A percentile compares a stretch with the other conserved stretches of the same genome.
phyloP scores from a whole-genome alignment of 352 stramenopile species.

The Phytophthora sojae region DNA sequence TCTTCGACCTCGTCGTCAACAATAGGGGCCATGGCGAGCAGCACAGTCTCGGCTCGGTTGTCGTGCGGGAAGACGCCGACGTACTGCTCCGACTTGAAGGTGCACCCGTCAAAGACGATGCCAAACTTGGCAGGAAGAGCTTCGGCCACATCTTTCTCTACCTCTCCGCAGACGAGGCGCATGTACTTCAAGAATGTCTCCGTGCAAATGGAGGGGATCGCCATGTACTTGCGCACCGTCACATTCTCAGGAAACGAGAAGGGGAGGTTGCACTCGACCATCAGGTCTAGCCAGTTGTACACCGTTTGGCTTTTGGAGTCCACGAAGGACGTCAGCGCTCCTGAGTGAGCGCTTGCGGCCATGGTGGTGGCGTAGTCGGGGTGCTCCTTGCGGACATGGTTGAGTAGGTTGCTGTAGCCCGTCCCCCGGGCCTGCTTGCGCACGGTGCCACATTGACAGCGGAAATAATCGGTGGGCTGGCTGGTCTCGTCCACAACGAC shows the following conservation, averaged over 20 bases:
- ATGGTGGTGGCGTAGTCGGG: background rate
- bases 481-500: background rate
- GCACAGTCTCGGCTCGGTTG: background rate
- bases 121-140: background rate
- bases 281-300: slow-evolving; percentile 3
- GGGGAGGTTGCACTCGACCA: background rate
- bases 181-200: slow-evolving; percentile 10
- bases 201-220: background rate
- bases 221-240: background rate
- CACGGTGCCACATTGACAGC: slow-evolving; percentile 4
- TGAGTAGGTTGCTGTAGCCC: slow-evolving; percentile 9
- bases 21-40: background rate
- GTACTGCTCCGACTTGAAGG: slow-evolving; percentile 11
- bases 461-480: background rate
- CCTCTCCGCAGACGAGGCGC: no score
- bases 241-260: slow-evolving; percentile 2
- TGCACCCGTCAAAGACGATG: slow-evolving; percentile 9
- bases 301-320: no score
- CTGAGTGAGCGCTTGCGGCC: background rate
- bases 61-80: slow-evolving; percentile 1
- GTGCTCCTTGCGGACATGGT: slow-evolving; percentile 8
- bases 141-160: background rate
- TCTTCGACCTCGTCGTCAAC: slow-evolving; percentile 1
- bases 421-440: background rate
- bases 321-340: no score